Conservation (phyloP, 345 rosid genomes). For the Gossypium turneri region DNA sequence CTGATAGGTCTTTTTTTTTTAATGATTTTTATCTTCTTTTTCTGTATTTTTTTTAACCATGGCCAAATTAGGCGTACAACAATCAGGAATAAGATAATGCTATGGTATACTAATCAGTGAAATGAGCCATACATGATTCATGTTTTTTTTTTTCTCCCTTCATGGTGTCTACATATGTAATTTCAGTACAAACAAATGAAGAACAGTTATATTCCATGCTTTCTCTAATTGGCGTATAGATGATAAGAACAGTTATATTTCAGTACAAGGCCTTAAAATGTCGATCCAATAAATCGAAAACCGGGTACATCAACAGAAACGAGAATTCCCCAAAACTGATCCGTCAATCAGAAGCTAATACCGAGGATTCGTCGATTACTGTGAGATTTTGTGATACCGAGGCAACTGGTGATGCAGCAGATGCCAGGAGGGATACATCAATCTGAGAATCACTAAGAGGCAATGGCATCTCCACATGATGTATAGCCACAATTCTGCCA, state of each 20-base stretch:
- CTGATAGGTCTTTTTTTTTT: not conserved
- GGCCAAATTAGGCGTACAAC: not conserved
- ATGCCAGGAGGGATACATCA: constrained; percentile 31
- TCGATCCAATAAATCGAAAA: not conserved
- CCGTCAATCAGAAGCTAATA: not conserved
- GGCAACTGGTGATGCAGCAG: constrained; percentile 24
- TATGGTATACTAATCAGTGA: not conserved
- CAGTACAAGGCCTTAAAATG: not conserved
- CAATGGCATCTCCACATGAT: constrained; percentile 22
- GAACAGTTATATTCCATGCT: not conserved
- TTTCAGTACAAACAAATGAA: constrained; percentile 22
- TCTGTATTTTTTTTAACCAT: not conserved
- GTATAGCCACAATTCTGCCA: constrained; percentile 28
- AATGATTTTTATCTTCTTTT: not conserved
- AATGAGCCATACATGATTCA: constrained; percentile 6
- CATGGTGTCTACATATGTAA: constrained; percentile 15
- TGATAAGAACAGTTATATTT: not conserved
- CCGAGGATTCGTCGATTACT: not conserved
- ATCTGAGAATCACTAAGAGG: constrained; percentile 27
- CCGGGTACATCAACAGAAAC: not conserved
- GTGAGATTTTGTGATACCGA: constrained; percentile 22
- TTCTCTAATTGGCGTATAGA: not conserved
- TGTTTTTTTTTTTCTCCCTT: not conserved
- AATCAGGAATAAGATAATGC: constrained; percentile 10
- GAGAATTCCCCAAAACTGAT: not conserved